phyloP scores from a whole-genome alignment of 2,329 filamentous ascomycete genomes.

The Fusarium austroafricanum region DNA sequence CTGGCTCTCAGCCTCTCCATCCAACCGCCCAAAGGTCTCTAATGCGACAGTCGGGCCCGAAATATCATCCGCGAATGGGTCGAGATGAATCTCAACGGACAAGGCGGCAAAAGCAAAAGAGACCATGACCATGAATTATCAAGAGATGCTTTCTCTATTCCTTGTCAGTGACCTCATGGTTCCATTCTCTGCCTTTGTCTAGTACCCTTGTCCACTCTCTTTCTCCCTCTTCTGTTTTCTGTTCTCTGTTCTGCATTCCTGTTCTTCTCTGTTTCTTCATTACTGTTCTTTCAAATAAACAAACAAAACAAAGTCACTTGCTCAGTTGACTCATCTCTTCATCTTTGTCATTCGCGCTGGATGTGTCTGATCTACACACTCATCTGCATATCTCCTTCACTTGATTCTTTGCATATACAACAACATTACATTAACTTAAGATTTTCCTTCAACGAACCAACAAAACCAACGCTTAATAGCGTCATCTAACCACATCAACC shows the following conservation, averaged over 20 bases:
- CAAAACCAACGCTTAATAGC: constrained; percentile 8
- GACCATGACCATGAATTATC: background rate
- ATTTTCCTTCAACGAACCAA: constrained; percentile 6
- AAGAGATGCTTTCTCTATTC: background rate
- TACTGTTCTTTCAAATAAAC: constrained; percentile 20
- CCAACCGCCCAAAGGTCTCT: constrained; percentile 28
- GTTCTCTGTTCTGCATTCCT: constrained; percentile 19
- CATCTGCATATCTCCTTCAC: background rate
- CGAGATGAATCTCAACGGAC: constrained; percentile 23
- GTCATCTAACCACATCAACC: constrained; percentile 9
- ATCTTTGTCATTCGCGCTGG: constrained; percentile 29
- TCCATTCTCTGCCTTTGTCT: constrained; percentile 26
- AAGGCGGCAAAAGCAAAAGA: constrained; percentile 18
- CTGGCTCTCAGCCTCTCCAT: constrained; percentile 32
- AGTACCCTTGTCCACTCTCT: constrained; percentile 10
- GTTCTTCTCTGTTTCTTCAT: constrained; percentile 10
- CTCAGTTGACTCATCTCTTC: constrained; percentile 19
- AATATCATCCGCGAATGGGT: constrained; percentile 28
- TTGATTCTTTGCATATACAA: constrained; percentile 8
- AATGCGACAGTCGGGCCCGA: constrained; percentile 24
- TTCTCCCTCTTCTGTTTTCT: background rate
- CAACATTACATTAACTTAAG: constrained; percentile 3
- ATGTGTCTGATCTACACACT: constrained; percentile 31
- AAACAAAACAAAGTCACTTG: constrained; percentile 28
- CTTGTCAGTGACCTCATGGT: constrained; percentile 31